These are phyloP conservation scores for Paramecium caudatum DNA, from an alignment of 73 alveolate species.

Conservation along the genomic window DNA sequence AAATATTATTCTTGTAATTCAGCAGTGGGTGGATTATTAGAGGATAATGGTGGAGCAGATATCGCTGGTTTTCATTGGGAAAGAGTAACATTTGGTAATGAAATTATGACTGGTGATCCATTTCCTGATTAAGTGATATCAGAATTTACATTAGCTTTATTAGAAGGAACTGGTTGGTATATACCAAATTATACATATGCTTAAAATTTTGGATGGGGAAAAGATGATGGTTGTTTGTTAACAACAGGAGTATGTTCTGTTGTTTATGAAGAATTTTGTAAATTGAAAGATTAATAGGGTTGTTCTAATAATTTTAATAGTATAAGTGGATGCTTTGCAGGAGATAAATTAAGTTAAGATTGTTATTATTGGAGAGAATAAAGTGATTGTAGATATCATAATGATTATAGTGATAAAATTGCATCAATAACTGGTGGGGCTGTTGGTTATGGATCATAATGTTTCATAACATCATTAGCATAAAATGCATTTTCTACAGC, in stretches of 20 bases:
- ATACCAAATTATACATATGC: constrained; percentile 53
- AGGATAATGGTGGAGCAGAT: constrained; percentile 69
- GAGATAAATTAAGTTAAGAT: constrained; percentile 10
- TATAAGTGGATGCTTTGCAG: constrained; percentile 37
- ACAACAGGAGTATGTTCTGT: constrained; percentile 55
- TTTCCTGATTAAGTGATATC: constrained; percentile 68
- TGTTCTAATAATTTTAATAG: constrained; percentile 41
- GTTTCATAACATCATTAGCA: constrained; percentile 11
- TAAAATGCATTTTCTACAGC: background rate
- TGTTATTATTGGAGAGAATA: constrained; percentile 58
- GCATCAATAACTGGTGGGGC: background rate
- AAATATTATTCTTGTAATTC: constrained; percentile 40
- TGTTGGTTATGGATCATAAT: background rate
- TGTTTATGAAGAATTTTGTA: constrained; percentile 23
- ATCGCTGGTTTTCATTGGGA: constrained; percentile 78
- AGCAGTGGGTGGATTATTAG: constrained; percentile 66
- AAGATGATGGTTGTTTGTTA: constrained; percentile 60
- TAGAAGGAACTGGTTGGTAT: constrained; percentile 77
- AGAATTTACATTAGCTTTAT: constrained; percentile 53
- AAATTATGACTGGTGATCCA: constrained; percentile 74
- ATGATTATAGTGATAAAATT: background rate
- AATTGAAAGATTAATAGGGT: constrained; percentile 22
- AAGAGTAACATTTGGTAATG: constrained; percentile 76
- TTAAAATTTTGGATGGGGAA: constrained; percentile 64
- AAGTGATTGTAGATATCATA: constrained; percentile 60